A percentile compares a stretch with the other conserved stretches of the same genome.
phyloP scores from a whole-genome alignment of 148 eudicot genomes.

The Rhododendron mucronatum region DNA sequence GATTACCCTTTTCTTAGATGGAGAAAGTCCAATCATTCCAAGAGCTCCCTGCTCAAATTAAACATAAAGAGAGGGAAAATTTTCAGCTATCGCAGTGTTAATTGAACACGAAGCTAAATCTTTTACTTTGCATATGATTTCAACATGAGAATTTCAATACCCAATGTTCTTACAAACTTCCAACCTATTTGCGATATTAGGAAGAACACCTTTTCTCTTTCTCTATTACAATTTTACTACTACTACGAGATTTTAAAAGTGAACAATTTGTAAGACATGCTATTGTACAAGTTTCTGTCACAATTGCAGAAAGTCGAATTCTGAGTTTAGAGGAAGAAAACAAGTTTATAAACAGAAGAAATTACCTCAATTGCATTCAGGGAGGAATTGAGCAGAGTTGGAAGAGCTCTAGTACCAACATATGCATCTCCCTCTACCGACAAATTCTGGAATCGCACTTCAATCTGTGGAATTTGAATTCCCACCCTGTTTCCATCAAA shows the following conservation, averaged over 20 bases:
- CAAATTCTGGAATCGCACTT: conserved; percentile 37
- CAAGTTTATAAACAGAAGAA: neutral
- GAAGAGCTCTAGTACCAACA: conserved; percentile 43
- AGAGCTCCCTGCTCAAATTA: conserved; percentile 14
- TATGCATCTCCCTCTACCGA: conserved; percentile 41
- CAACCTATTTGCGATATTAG: neutral
- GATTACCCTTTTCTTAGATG: conserved; percentile 30
- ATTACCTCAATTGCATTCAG: conserved; percentile 42
- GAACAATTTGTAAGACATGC: neutral
- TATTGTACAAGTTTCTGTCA: neutral
- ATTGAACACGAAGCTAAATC: neutral
- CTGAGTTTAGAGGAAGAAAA: neutral
- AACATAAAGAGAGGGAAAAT: neutral
- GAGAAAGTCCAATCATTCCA: conserved; percentile 21
- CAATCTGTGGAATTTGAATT: conserved; percentile 40
- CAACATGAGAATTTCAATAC: neutral
- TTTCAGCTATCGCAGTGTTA: neutral
- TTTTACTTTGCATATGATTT: neutral
- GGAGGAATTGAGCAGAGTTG: conserved; percentile 36
- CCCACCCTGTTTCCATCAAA: conserved; percentile 30
- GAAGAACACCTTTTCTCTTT: neutral
- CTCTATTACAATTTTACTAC: neutral
- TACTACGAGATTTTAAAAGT: neutral
- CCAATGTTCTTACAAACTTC: neutral
- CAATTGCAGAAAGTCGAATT: neutral